These are phyloP conservation scores for Huiozyma naganishii DNA, from an alignment of 805 yeast species.

Conservation along the genomic window DNA sequence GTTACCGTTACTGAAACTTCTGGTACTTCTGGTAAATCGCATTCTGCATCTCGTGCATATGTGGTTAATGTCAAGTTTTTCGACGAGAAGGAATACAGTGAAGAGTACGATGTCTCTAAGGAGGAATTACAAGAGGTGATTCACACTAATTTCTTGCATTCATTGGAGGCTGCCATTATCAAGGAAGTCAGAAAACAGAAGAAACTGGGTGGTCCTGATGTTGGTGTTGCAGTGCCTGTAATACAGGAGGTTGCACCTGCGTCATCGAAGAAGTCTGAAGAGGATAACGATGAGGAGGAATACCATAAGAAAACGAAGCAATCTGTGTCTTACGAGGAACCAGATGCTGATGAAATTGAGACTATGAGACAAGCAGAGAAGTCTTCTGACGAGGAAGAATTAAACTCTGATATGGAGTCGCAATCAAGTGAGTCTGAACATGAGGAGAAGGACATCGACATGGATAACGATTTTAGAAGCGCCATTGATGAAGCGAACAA, in stretches of 20 bases:
- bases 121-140: slow-evolving; percentile 66
- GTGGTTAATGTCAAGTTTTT: slow-evolving; percentile 66
- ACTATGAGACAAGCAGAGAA: slow-evolving; percentile 77
- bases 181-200: slow-evolving; percentile 79
- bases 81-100: slow-evolving; percentile 62
- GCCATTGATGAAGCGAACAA: slow-evolving; percentile 17
- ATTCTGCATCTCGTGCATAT: slow-evolving; percentile 55
- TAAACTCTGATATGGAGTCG: slow-evolving; percentile 30
- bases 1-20: slow-evolving; percentile 84
- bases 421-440: slow-evolving; percentile 33
- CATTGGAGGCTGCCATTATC: slow-evolving; percentile 60
- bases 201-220: slow-evolving; percentile 44
- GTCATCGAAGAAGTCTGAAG: slow-evolving; percentile 30
- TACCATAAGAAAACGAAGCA: slow-evolving; percentile 59
- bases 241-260: slow-evolving; percentile 33
- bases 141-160: slow-evolving; percentile 50
- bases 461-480: slow-evolving; percentile 17
- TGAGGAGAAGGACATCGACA: slow-evolving; percentile 29
- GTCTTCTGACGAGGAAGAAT: slow-evolving; percentile 59
- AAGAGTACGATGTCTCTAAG: slow-evolving; percentile 80
- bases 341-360: slow-evolving; percentile 91
- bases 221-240: slow-evolving; percentile 63
- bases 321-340: slow-evolving; percentile 85
- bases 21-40: slow-evolving; percentile 41
- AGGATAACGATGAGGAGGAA: slow-evolving; percentile 46